Evolutionary conservation across 2,329 filamentous ascomycete genomes (phyloP).

Genomic region (Phaeosphaeria sp.): DNA sequence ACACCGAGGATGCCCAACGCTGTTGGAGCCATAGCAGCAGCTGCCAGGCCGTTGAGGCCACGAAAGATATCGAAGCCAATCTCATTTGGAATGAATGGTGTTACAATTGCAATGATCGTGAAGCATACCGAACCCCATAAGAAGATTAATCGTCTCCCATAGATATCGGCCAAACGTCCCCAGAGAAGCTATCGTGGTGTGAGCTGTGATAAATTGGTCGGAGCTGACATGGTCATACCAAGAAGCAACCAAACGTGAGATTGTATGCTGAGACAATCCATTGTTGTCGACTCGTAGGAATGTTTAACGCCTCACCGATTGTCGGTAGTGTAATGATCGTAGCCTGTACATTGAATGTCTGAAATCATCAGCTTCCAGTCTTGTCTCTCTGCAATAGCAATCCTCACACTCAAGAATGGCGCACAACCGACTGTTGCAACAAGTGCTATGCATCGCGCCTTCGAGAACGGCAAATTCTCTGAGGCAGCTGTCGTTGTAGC

Average conservation of each 20-base stretch:
- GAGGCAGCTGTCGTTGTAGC: constrained; percentile 9
- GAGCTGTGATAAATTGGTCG: constrained; percentile 1
- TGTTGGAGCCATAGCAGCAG: constrained; percentile 73
- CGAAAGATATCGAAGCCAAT: constrained; percentile 72
- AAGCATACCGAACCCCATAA: constrained; percentile 69
- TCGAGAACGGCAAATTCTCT: constrained; percentile 36
- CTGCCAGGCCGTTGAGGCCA: constrained; percentile 70
- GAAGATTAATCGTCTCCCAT: constrained; percentile 70
- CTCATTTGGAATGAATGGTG: constrained; percentile 70
- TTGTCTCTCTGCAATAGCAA: background rate
- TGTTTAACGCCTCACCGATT: constrained; percentile 63
- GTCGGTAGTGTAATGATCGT: constrained; percentile 68
- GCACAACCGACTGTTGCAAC: constrained; percentile 35
- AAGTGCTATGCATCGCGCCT: constrained; percentile 36
- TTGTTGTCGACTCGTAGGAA: constrained; percentile 66
- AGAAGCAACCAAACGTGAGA: constrained; percentile 71
- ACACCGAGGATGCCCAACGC: constrained; percentile 73
- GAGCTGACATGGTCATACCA: constrained; percentile 38
- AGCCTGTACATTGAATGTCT: constrained; percentile 64
- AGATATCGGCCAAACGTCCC: constrained; percentile 72
- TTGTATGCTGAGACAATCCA: constrained; percentile 73
- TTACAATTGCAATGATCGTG: constrained; percentile 63
- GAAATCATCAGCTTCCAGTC: background rate
- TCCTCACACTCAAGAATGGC: constrained; percentile 42
- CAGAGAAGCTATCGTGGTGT: constrained; percentile 58